Evolutionary conservation across 306 rosid genomes (phyloP).

Genomic region (Medicago ruthenica): DNA sequence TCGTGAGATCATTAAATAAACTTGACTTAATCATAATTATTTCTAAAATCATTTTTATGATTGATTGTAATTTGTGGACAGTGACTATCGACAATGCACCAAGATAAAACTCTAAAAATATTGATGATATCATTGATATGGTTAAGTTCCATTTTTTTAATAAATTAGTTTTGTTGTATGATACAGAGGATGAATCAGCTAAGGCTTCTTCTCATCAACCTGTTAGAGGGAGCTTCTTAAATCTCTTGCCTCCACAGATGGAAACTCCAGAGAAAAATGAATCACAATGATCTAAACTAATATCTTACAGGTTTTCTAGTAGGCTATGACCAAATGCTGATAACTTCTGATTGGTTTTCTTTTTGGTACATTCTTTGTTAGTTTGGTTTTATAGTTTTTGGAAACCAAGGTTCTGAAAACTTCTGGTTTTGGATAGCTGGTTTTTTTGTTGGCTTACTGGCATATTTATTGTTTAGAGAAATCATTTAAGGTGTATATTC

Average conservation of each 20-base stretch:
- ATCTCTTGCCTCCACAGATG: conserved; percentile 77
- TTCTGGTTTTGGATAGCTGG: conserved; percentile 59
- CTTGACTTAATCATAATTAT: not conserved
- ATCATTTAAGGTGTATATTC: conserved; percentile 61
- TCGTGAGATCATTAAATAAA: too few species aligned
- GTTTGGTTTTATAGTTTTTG: not conserved
- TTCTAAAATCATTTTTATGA: not conserved
- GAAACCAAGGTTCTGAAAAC: conserved; percentile 35
- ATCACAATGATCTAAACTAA: conserved; percentile 54
- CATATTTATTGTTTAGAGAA: conserved; percentile 50
- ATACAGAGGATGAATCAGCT: conserved; percentile 78
- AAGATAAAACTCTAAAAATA: too few species aligned
- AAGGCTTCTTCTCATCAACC: conserved; percentile 56
- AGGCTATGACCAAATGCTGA: conserved; percentile 47
- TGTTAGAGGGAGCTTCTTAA: conserved; percentile 89
- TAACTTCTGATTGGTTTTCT: conserved; percentile 45
- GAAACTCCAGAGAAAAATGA: conserved; percentile 89
- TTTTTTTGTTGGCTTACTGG: conserved; percentile 50
- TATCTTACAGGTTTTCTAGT: conserved; percentile 42
- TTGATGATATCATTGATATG: not conserved
- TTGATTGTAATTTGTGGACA: too few species aligned
- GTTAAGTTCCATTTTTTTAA: too few species aligned
- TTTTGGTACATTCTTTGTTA: not conserved
- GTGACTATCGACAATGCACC: too few species aligned
- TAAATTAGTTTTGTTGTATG: conserved; percentile 18